Conservation (phyloP, 305 asterid genomes). For the Fraxinus xanthoxyloides region DNA sequence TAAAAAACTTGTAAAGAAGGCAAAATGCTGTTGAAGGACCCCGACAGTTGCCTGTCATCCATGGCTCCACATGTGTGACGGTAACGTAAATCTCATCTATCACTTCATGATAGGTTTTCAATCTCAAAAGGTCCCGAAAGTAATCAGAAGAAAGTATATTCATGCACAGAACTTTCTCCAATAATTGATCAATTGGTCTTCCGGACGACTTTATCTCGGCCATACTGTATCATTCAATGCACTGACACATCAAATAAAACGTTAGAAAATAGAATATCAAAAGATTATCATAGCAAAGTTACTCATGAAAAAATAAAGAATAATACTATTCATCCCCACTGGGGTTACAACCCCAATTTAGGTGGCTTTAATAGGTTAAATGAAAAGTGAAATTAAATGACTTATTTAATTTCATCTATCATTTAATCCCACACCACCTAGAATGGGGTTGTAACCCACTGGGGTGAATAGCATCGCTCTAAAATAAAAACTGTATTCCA, state of each 20-base stretch:
- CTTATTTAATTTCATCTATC: too few relatives aligned
- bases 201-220: conserved; percentile 86
- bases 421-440: too few relatives aligned
- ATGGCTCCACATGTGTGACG: conserved; percentile 94
- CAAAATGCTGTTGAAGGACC: conserved; percentile 97
- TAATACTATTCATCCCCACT: too few relatives aligned
- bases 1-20: conserved; percentile 87
- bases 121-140: conserved; percentile 77
- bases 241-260: conserved; percentile 24
- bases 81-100: conserved; percentile 91
- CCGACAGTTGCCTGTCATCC: conserved; percentile 99
- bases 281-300: not conserved
- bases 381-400: too few relatives aligned
- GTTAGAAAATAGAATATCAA: not conserved
- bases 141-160: conserved; percentile 95
- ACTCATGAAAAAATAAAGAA: not conserved
- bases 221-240: conserved; percentile 42
- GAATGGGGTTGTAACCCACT: too few relatives aligned
- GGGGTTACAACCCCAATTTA: too few relatives aligned
- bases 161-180: conserved; percentile 94
- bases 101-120: conserved; percentile 95
- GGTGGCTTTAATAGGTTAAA: too few relatives aligned
- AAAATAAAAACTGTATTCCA: not conserved
- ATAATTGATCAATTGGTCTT: conserved; percentile 76
- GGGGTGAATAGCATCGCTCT: too few relatives aligned